Evolutionary conservation across 192 early-diverging fungal genomes (phyloP).

Genomic region (Backusella australiensis): DNA sequence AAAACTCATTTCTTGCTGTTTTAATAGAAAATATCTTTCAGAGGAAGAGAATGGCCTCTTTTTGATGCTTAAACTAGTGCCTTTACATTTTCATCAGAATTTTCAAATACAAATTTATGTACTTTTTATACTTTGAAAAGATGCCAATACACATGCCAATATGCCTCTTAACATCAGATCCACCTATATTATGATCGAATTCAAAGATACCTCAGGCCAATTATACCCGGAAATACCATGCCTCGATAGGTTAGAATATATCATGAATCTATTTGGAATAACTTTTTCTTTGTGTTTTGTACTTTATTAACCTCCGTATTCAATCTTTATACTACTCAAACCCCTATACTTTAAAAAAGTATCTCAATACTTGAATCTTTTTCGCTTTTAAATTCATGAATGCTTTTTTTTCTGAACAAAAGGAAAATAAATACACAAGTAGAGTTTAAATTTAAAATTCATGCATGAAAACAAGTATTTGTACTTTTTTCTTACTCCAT

Average conservation of each 20-base stretch:
- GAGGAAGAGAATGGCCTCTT: not conserved
- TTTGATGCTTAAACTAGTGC: not conserved
- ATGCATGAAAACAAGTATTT: not conserved
- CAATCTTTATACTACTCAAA: not conserved
- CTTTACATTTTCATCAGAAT: too few relatives aligned
- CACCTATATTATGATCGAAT: not conserved
- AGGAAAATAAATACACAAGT: not conserved
- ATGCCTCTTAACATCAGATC: not conserved
- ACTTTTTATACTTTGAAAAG: not conserved
- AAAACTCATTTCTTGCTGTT: not conserved
- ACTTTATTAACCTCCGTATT: not conserved
- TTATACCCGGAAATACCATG: not conserved
- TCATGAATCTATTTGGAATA: not conserved
- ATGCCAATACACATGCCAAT: not conserved
- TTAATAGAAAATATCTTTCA: not conserved
- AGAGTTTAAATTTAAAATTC: not conserved
- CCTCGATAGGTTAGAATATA: not conserved
- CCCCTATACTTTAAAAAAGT: not conserved
- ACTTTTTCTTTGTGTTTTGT: not conserved
- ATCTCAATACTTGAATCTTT: too few relatives aligned
- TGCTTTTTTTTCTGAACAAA: not conserved
- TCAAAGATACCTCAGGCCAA: too few relatives aligned
- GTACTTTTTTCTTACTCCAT: not conserved
- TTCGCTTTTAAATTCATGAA: too few relatives aligned
- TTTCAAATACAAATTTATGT: too few relatives aligned